Conservation (phyloP, 2,329 filamentous ascomycete species). For the Ceratocystis destructans region DNA sequence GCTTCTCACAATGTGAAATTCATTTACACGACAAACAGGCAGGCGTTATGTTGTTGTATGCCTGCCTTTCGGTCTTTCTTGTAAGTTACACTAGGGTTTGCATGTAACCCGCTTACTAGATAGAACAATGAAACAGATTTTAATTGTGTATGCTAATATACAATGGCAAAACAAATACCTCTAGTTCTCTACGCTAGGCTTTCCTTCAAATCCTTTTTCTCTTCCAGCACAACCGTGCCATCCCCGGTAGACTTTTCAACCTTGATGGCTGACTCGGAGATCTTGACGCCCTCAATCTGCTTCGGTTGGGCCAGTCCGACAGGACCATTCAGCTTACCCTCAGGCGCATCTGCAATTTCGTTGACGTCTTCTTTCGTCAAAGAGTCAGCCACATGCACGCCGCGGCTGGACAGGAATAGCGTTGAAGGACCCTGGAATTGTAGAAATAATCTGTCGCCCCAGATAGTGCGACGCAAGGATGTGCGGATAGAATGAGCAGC, state of each 20-base stretch:
- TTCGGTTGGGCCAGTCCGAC: constrained; percentile 32
- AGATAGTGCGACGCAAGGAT: constrained; percentile 66
- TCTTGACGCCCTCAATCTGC: constrained; percentile 15
- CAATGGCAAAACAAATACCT: constrained; percentile 1
- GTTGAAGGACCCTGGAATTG: constrained; percentile 79
- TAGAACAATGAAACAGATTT: not conserved
- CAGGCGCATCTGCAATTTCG: constrained; percentile 72
- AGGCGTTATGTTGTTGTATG: too few species aligned
- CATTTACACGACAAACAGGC: too few species aligned
- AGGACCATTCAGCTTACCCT: constrained; percentile 53
- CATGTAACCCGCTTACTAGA: not conserved
- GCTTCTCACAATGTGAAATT: not conserved
- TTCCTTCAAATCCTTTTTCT: constrained; percentile 44
- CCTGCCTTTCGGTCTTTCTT: too few species aligned
- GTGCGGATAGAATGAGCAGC: constrained; percentile 58
- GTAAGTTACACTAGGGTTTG: not conserved
- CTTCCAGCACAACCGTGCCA: constrained; percentile 54
- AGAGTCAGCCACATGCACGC: constrained; percentile 61
- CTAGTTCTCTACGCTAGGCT: constrained; percentile 31
- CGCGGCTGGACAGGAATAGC: constrained; percentile 79
- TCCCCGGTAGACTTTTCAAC: constrained; percentile 44
- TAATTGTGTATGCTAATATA: constrained; percentile 11
- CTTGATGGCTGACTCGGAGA: constrained; percentile 32
- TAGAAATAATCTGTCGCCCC: constrained; percentile 86
- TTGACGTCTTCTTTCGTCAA: constrained; percentile 69